Conservation (phyloP, 176 grass and related monocot genomes). For the Olyra latifolia region DNA sequence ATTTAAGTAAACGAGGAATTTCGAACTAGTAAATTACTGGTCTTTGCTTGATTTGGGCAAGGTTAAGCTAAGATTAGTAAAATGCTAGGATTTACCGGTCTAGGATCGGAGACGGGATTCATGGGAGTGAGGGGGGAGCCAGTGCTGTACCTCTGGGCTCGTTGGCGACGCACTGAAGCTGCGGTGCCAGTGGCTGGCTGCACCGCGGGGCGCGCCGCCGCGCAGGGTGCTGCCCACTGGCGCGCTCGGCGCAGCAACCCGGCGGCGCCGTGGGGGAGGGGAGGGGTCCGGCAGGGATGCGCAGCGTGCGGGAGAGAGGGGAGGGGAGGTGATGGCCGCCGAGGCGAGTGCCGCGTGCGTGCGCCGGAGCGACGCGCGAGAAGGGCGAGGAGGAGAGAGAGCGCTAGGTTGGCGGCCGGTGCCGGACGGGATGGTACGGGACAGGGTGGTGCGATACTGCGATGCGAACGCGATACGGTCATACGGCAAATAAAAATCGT, state of each 20-base stretch:
- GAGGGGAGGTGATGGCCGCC: not conserved
- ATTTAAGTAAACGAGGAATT: not conserved
- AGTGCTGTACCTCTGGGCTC: not conserved
- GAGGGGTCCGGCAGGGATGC: not conserved
- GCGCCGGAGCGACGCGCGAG: not conserved
- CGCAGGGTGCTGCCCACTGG: not conserved
- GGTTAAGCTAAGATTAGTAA: not conserved
- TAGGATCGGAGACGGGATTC: not conserved
- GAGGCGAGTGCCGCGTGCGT: not conserved
- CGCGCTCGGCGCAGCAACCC: not conserved
- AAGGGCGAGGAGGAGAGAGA: not conserved
- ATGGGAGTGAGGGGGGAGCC: not conserved
- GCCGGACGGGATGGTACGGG: too few species aligned
- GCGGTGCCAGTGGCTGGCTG: not conserved
- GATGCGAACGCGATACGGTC: too few species aligned
- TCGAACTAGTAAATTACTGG: not conserved
- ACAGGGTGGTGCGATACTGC: too few species aligned
- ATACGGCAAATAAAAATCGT: too few species aligned
- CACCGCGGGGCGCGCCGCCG: not conserved
- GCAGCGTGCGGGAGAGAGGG: not conserved
- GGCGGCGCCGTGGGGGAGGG: too few species aligned
- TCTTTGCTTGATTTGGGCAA: not conserved
- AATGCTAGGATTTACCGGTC: not conserved
- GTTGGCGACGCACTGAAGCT: not conserved
- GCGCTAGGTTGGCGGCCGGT: not conserved